phyloP scores from a whole-genome alignment of 345 rosid genomes.

The Geranium rotundifolium region DNA sequence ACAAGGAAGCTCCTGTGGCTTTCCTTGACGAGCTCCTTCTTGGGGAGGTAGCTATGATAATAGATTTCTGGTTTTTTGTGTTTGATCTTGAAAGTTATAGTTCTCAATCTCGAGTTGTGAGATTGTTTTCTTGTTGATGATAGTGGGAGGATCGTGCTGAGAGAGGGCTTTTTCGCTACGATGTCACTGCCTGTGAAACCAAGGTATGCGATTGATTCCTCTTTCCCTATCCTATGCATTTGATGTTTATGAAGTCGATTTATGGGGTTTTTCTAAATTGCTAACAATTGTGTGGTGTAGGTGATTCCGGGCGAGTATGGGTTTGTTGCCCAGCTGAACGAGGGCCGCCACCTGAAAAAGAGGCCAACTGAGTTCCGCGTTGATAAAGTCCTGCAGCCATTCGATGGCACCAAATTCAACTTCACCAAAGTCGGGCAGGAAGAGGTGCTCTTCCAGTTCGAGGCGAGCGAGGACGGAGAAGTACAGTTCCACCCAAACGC shows the following conservation, averaged over 20 bases:
- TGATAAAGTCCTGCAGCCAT: constrained; percentile 85
- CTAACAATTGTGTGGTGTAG: constrained; percentile 21
- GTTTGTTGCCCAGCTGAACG: constrained; percentile 87
- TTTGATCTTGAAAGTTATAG: background rate
- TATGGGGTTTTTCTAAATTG: constrained; percentile 2
- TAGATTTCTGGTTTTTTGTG: constrained; percentile 1
- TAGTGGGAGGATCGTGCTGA: constrained; percentile 95
- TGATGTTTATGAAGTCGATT: background rate
- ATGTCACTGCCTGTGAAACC: constrained; percentile 90
- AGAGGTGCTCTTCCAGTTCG: constrained; percentile 90
- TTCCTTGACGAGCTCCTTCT: constrained; percentile 70
- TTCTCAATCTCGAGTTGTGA: background rate
- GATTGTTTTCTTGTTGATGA: constrained; percentile 6
- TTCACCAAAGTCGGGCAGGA: constrained; percentile 93
- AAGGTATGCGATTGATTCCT: constrained; percentile 33
- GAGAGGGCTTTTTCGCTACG: constrained; percentile 90
- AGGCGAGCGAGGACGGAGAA: constrained; percentile 62
- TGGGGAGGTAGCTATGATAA: constrained; percentile 49
- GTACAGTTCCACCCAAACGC: constrained; percentile 50
- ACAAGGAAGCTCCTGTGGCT: constrained; percentile 35
- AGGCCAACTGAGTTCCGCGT: constrained; percentile 93
- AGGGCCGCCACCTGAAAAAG: constrained; percentile 91
- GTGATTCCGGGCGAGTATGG: constrained; percentile 85
- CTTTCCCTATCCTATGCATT: background rate
- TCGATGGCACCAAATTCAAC: constrained; percentile 83